These are phyloP conservation scores for Prunus mira DNA, from an alignment of 306 rosid genomes.

Conservation along the genomic window DNA sequence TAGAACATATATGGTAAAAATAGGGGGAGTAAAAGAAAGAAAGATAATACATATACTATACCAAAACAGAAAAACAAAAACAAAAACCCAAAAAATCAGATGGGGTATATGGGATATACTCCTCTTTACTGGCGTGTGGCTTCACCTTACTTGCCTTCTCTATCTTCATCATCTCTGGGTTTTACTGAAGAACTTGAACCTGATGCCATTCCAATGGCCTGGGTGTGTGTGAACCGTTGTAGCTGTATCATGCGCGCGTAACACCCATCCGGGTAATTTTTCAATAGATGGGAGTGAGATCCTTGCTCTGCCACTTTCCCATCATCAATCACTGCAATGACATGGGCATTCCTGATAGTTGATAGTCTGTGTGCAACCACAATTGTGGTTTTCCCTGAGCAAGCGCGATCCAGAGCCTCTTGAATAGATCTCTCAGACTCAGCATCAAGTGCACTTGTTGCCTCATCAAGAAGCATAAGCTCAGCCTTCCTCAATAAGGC, in stretches of 20 bases:
- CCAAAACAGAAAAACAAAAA: conserved; percentile 36
- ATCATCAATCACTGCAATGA: conserved; percentile 94
- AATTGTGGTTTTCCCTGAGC: conserved; percentile 86
- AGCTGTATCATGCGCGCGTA: conserved; percentile 89
- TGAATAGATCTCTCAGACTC: conserved; percentile 96
- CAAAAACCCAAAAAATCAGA: conserved; percentile 41
- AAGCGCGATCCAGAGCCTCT: conserved; percentile 90
- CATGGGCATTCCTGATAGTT: conserved; percentile 77
- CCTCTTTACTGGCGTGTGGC: conserved; percentile 28
- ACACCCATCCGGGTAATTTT: conserved; percentile 84
- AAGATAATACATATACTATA: conserved; percentile 56
- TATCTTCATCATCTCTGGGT: conserved; percentile 64
- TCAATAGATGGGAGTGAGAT: conserved; percentile 87
- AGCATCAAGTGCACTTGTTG: conserved; percentile 96
- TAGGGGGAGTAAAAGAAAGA: conserved; percentile 7
- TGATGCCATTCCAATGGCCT: conserved; percentile 84
- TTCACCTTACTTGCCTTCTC: conserved; percentile 44
- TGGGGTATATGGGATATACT: conserved; percentile 47
- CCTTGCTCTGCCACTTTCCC: conserved; percentile 99
- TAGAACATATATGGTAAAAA: conserved; percentile 34
- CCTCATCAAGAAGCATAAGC: conserved; percentile 91
- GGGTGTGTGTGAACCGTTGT: conserved; percentile 79
- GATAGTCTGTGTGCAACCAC: conserved; percentile 87
- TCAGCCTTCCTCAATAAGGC: conserved; percentile 90
- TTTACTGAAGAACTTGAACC: conserved; percentile 73